Evolutionary conservation across 441 rosid genomes (phyloP).

Genomic region (Aleurites moluccanus): DNA sequence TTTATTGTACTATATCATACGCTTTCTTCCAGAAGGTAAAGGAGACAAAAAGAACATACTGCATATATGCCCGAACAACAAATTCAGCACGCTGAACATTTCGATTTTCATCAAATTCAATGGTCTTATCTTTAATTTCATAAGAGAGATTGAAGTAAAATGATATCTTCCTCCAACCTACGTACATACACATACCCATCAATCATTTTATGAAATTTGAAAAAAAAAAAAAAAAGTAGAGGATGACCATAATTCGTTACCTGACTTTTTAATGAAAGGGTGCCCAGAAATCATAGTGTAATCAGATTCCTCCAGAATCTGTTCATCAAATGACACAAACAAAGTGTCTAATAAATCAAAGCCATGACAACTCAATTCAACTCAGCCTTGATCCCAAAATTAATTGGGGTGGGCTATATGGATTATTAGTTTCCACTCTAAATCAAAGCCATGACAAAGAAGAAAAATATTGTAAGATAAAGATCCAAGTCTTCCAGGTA

Average conservation of each 20-base stretch:
- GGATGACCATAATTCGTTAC: constrained; percentile 34
- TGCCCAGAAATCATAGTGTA: constrained; percentile 83
- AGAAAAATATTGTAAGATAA: not conserved
- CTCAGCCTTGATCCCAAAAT: too few species aligned
- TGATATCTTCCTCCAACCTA: constrained; percentile 97
- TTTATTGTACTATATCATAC: not conserved
- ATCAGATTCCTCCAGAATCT: constrained; percentile 91
- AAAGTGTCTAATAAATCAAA: not conserved
- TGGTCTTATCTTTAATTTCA: constrained; percentile 84
- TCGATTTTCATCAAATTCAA: constrained; percentile 81
- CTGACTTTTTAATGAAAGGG: constrained; percentile 85
- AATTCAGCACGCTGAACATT: constrained; percentile 94
- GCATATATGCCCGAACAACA: constrained; percentile 83
- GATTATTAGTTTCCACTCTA: too few species aligned
- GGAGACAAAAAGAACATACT: constrained; percentile 46
- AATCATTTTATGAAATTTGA: not conserved
- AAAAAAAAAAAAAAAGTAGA: not conserved
- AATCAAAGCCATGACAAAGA: not conserved
- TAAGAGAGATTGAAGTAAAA: constrained; percentile 87
- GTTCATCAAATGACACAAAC: constrained; percentile 27
- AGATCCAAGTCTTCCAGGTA: not conserved
- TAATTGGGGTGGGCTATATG: too few species aligned
- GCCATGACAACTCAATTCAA: not conserved
- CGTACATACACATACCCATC: constrained; percentile 19
- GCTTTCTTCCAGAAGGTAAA: not conserved